Percentiles rank a stretch among this genome's conserved stretches.
phyloP scores from a whole-genome alignment of 768 basidiomycete genomes.

The Austroboletus festivus region DNA sequence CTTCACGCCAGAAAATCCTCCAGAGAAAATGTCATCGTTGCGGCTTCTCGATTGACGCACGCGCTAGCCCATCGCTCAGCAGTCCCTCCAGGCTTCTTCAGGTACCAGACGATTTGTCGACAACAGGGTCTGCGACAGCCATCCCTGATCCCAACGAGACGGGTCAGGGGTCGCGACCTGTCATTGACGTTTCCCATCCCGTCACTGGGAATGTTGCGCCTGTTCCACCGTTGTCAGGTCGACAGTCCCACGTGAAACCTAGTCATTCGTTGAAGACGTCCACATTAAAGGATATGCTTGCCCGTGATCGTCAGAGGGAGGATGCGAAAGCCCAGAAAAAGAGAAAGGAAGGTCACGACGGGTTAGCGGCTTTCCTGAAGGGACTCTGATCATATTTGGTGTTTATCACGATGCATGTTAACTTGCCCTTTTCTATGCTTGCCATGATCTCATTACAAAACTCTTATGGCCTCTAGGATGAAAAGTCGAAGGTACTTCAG shows the following conservation, averaged over 20 bases:
- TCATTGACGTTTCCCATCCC: background rate
- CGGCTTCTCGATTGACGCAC: slow-evolving; percentile 11
- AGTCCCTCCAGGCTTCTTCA: too few species aligned
- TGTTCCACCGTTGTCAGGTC: background rate
- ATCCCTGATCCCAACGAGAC: background rate
- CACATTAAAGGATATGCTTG: slow-evolving; percentile 61
- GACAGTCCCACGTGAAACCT: slow-evolving; percentile 42
- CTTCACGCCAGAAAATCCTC: slow-evolving; percentile 1
- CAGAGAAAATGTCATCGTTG: slow-evolving; percentile 22
- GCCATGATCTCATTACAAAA: too few species aligned
- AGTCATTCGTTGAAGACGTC: slow-evolving; percentile 34
- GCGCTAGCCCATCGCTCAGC: background rate
- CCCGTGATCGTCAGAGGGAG: slow-evolving; percentile 51
- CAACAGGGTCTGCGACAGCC: background rate
- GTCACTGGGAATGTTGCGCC: background rate
- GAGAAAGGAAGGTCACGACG: slow-evolving; percentile 28
- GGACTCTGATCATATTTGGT: slow-evolving; percentile 10
- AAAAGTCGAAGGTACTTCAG: too few species aligned
- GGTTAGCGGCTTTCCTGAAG: slow-evolving; percentile 51
- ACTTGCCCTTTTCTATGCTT: too few species aligned
- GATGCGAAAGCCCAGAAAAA: slow-evolving; percentile 23
- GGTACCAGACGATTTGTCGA: background rate
- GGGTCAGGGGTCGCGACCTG: background rate
- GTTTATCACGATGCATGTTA: background rate
- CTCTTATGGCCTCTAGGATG: too few species aligned